Conservation (phyloP, 352 stramenopile species). For the Phytophthora sojae region DNA sequence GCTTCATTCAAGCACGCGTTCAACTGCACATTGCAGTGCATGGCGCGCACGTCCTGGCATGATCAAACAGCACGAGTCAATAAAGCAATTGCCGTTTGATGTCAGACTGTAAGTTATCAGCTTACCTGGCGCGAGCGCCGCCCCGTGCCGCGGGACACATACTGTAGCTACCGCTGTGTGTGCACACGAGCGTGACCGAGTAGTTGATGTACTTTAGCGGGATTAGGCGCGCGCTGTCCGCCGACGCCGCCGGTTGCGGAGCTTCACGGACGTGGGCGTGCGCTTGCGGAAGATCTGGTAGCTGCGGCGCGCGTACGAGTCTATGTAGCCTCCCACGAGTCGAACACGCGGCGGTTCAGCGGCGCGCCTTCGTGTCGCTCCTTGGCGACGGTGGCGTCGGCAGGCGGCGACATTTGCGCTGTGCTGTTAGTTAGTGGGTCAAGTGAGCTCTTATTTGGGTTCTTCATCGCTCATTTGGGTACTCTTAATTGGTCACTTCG, state of each 20-base stretch:
- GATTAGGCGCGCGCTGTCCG: conserved; percentile 29
- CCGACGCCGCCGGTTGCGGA: conserved; percentile 25
- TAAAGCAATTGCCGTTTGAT: too few relatives aligned
- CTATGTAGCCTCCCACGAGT: conserved; percentile 45
- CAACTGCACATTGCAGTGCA: conserved; percentile 40
- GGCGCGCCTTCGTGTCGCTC: conserved; percentile 22
- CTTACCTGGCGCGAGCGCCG: conserved; percentile 25
- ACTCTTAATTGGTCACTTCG: neutral
- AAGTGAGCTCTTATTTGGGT: neutral
- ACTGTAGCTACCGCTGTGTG: conserved; percentile 46
- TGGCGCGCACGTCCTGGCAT: conserved; percentile 40
- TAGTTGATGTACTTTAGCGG: conserved; percentile 45
- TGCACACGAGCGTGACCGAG: conserved; percentile 49
- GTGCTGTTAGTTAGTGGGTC: neutral
- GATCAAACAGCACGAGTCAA: too few relatives aligned
- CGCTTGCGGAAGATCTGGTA: conserved; percentile 51
- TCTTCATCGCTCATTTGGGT: neutral
- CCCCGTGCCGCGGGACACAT: conserved; percentile 39
- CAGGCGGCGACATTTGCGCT: neutral
- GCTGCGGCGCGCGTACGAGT: conserved; percentile 33
- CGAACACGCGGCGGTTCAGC: conserved; percentile 35
- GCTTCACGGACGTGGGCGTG: conserved; percentile 45
- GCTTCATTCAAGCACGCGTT: conserved; percentile 50
- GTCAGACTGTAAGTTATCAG: too few relatives aligned
- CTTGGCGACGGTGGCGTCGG: neutral